Conservation (phyloP, 352 stramenopile species). For the Phytophthora fragariae region DNA sequence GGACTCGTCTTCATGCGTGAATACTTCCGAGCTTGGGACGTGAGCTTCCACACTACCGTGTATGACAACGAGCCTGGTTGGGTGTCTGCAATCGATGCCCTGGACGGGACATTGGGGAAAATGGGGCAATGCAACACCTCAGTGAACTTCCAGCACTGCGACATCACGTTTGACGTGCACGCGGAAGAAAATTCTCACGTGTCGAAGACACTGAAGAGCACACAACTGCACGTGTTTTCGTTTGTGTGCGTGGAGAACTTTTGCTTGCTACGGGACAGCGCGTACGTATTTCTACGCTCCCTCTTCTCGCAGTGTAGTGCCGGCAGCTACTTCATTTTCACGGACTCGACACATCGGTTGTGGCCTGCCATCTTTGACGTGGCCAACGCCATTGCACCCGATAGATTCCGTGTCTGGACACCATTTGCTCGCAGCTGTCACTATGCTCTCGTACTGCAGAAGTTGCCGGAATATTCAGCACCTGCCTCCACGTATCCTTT, state of each 20-base stretch:
- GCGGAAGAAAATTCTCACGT: slow-evolving; percentile 50
- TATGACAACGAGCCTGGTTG: slow-evolving; percentile 81
- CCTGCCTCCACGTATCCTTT: slow-evolving; percentile 46
- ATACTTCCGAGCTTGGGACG: slow-evolving; percentile 56
- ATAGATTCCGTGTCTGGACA: slow-evolving; percentile 61
- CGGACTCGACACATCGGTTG: slow-evolving; percentile 75
- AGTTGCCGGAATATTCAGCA: slow-evolving; percentile 41
- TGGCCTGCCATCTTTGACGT: slow-evolving; percentile 69
- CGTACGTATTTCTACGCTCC: slow-evolving; percentile 62
- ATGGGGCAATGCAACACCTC: slow-evolving; percentile 29
- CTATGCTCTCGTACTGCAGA: slow-evolving; percentile 72
- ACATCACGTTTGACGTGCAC: slow-evolving; percentile 63
- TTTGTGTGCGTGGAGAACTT: slow-evolving; percentile 84
- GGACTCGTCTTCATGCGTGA: slow-evolving; percentile 65
- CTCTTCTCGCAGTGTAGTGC: slow-evolving; percentile 47
- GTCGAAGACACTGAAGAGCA: slow-evolving; percentile 31
- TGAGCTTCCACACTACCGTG: slow-evolving; percentile 59
- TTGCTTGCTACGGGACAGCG: slow-evolving; percentile 51
- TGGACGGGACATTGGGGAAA: slow-evolving; percentile 40
- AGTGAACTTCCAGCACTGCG: slow-evolving; percentile 60
- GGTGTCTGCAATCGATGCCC: slow-evolving; percentile 48
- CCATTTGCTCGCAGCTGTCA: slow-evolving; percentile 68
- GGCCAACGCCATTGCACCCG: slow-evolving; percentile 31
- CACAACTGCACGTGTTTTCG: slow-evolving; percentile 67
- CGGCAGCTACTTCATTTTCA: slow-evolving; percentile 70